A percentile compares a stretch with the other conserved stretches of the same genome.
These are phyloP conservation scores for Leishmania guyanensis DNA, from an alignment of 208 protist genomes.

Conservation along the genomic window DNA sequence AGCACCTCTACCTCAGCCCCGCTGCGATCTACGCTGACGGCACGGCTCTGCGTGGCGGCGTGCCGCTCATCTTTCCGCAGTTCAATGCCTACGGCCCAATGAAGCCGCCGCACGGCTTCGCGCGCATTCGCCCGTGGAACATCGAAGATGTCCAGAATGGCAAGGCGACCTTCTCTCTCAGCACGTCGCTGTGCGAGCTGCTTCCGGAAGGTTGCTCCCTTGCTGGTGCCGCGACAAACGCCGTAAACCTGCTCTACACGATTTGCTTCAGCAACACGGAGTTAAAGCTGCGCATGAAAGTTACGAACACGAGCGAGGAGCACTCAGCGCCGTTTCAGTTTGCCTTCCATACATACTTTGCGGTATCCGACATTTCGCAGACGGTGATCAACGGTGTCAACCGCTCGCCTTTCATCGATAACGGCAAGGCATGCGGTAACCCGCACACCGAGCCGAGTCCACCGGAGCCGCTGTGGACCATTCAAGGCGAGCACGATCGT, in stretches of 20 bases:
- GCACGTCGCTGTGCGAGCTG: slow-evolving; percentile 31
- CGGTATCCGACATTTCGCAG: slow-evolving; percentile 49
- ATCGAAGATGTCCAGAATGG: slow-evolving; percentile 40
- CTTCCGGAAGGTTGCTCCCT: slow-evolving; percentile 25
- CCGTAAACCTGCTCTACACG: slow-evolving; percentile 52
- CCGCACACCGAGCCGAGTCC: slow-evolving; percentile 42
- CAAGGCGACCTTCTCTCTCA: slow-evolving; percentile 40
- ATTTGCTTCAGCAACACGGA: slow-evolving; percentile 68
- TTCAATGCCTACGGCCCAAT: slow-evolving; percentile 75
- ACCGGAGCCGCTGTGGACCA: slow-evolving; percentile 33
- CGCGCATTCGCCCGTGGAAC: slow-evolving; percentile 53
- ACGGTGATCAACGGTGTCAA: slow-evolving; percentile 76
- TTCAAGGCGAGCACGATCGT: slow-evolving; percentile 76
- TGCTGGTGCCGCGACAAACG: slow-evolving; percentile 33
- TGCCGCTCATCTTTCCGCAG: slow-evolving; percentile 91
- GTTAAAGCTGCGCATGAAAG: slow-evolving; percentile 64
- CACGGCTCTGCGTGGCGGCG: slow-evolving; percentile 83
- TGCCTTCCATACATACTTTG: slow-evolving; percentile 91
- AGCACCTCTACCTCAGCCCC: slow-evolving; percentile 83
- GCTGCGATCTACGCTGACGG: slow-evolving; percentile 70
- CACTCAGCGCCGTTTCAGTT: slow-evolving; percentile 60
- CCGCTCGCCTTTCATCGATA: slow-evolving; percentile 69
- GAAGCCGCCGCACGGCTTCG: slow-evolving; percentile 78
- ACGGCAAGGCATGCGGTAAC: slow-evolving; percentile 39
- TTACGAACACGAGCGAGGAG: slow-evolving; percentile 58